A percentile compares a stretch with the other conserved stretches of the same genome.
Evolutionary conservation across 1,284 basidiomycete genomes (phyloP).

Genomic region (Sutorius eximius): DNA sequence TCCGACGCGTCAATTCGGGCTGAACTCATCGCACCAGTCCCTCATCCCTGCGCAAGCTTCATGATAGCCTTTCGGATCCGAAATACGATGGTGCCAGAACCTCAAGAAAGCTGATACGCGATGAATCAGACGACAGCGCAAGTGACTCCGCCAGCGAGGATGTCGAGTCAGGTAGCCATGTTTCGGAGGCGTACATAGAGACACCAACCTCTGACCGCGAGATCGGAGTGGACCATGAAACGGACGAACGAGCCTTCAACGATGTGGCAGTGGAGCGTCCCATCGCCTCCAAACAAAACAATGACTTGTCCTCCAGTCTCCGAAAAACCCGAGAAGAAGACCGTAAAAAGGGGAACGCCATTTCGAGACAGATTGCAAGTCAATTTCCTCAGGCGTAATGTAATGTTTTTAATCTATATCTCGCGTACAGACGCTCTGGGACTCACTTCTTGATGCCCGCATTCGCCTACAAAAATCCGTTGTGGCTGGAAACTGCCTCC

Average conservation of each 20-base stretch:
- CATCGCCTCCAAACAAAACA: slow-evolving; percentile 33
- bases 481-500: slow-evolving; percentile 61
- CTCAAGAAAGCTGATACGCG: slow-evolving; percentile 59
- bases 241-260: background rate
- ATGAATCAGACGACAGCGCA: slow-evolving; percentile 41
- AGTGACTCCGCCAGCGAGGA: slow-evolving; percentile 34
- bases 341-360: slow-evolving; percentile 75
- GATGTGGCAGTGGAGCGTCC: slow-evolving; percentile 1
- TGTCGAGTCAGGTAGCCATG: slow-evolving; percentile 8
- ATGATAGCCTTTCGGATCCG: slow-evolving; percentile 61
- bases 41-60: slow-evolving; percentile 64
- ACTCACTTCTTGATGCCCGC: slow-evolving; percentile 80
- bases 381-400: background rate
- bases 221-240: background rate
- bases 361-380: slow-evolving; percentile 80
- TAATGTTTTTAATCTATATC: slow-evolving; percentile 9
- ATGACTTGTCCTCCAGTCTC: slow-evolving; percentile 54
- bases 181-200: slow-evolving; percentile 30
- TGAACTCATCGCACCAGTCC: slow-evolving; percentile 45
- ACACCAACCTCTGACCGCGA: slow-evolving; percentile 15
- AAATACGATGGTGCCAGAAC: slow-evolving; percentile 76
- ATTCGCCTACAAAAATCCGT: slow-evolving; percentile 87
- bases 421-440: slow-evolving; percentile 69
- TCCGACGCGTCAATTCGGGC: slow-evolving; percentile 4
- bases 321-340: slow-evolving; percentile 64